These are phyloP conservation scores for Spathaspora arborariae DNA, from an alignment of 805 yeast species.

Conservation along the genomic window DNA sequence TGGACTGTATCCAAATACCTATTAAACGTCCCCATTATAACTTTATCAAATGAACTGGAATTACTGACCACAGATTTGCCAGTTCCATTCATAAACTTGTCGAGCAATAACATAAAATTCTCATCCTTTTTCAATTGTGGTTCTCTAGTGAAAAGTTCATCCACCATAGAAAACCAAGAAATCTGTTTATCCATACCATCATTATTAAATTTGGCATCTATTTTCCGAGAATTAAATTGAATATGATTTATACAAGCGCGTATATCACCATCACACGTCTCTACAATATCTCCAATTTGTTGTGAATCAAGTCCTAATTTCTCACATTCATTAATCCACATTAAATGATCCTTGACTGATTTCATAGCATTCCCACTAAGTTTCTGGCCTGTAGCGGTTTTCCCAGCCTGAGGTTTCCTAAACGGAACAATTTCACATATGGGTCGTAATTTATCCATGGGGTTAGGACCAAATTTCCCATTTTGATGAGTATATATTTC, in stretches of 20 bases:
- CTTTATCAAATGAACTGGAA: slow-evolving; percentile 52
- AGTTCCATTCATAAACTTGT: slow-evolving; percentile 39
- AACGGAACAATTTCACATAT: slow-evolving; percentile 70
- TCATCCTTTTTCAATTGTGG: slow-evolving; percentile 42
- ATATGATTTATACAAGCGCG: slow-evolving; percentile 80
- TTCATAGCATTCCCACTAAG: slow-evolving; percentile 31
- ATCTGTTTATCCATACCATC: slow-evolving; percentile 52
- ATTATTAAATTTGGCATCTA: slow-evolving; percentile 13
- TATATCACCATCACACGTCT: slow-evolving; percentile 74
- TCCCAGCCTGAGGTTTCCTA: slow-evolving; percentile 49
- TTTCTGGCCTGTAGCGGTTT: slow-evolving; percentile 43
- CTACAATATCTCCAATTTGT: slow-evolving; percentile 61
- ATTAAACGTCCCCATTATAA: slow-evolving; percentile 70
- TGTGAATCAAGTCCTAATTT: slow-evolving; percentile 44
- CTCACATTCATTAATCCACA: slow-evolving; percentile 55
- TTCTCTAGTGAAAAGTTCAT: slow-evolving; percentile 54
- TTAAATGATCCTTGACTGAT: slow-evolving; percentile 35
- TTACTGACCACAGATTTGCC: slow-evolving; percentile 34
- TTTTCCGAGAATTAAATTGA: slow-evolving; percentile 53
- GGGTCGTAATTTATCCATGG: slow-evolving; percentile 71
- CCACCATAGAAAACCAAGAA: slow-evolving; percentile 66
- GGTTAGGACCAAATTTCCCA: slow-evolving; percentile 34
- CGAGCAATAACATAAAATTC: slow-evolving; percentile 46
- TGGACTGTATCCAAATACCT: slow-evolving; percentile 57
- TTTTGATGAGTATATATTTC: slow-evolving; percentile 59